Evolutionary conservation across 202 grass and related monocot genomes (phyloP).

Genomic region (Schoenoplectus tabernaemontani): DNA sequence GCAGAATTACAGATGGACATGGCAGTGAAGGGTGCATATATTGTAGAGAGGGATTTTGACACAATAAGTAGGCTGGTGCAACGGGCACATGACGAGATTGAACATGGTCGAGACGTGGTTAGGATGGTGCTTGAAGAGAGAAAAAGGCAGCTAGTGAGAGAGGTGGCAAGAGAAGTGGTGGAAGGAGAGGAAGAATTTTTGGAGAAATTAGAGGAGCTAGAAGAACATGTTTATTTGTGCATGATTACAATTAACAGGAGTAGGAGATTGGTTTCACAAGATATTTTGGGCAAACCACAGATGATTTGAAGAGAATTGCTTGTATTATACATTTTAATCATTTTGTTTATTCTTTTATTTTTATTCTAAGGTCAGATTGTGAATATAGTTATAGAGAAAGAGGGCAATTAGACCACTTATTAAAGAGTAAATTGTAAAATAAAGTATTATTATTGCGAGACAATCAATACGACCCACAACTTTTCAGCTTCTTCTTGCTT

Average conservation of each 20-base stretch:
- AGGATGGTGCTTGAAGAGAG: slow-evolving; percentile 38
- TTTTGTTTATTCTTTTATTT: neutral
- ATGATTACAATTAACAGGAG: slow-evolving; percentile 66
- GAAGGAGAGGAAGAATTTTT: slow-evolving; percentile 44
- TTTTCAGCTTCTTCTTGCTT: too few relatives aligned
- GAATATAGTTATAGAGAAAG: neutral
- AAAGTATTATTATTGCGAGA: neutral
- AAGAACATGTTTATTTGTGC: slow-evolving; percentile 71
- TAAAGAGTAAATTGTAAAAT: slow-evolving; percentile 3
- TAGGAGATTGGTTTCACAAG: slow-evolving; percentile 48
- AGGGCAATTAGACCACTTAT: neutral
- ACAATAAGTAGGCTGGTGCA: slow-evolving; percentile 70
- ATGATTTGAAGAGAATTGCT: neutral
- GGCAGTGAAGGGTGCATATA: slow-evolving; percentile 67
- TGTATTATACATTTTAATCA: neutral
- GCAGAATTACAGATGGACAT: slow-evolving; percentile 41
- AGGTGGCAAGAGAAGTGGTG: slow-evolving; percentile 50
- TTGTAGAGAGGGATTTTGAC: slow-evolving; percentile 66
- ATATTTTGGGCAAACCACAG: slow-evolving; percentile 13
- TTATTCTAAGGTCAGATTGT: neutral
- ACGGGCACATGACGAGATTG: slow-evolving; percentile 68
- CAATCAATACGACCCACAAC: neutral
- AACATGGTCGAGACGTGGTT: slow-evolving; percentile 64
- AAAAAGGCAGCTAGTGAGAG: slow-evolving; percentile 43
- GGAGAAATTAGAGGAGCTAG: slow-evolving; percentile 57